Evolutionary conservation across 495 filamentous ascomycete species (phyloP).

Genomic region (Penicillium fimorum): DNA sequence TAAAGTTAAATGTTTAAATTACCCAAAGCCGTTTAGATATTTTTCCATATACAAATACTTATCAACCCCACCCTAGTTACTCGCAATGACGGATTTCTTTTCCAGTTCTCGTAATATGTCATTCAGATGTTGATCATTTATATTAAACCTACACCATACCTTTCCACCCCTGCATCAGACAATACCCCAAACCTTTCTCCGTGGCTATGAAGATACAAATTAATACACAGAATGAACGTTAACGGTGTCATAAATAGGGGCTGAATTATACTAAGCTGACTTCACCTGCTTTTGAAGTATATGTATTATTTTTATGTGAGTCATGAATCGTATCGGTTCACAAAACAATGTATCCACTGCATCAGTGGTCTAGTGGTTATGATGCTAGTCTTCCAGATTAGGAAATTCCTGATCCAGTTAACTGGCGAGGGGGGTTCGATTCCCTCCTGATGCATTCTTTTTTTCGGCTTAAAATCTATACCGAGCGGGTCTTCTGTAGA

Average conservation of each 20-base stretch:
- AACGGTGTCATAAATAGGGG: neutral
- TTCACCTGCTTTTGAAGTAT: neutral
- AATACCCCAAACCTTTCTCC: neutral
- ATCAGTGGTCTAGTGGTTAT: neutral
- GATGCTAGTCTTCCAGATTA: neutral
- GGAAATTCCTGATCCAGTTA: neutral
- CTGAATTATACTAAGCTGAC: neutral
- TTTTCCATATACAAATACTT: neutral
- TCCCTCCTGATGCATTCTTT: neutral
- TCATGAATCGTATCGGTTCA: neutral
- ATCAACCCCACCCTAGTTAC: neutral
- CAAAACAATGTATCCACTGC: neutral
- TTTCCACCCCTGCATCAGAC: neutral
- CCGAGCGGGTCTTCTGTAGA: neutral
- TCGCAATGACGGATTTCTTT: neutral
- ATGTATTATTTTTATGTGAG: too few relatives aligned
- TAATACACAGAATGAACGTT: neutral
- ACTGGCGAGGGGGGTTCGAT: neutral
- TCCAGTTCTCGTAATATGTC: neutral
- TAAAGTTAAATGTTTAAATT: neutral
- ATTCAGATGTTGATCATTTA: constrained; percentile 1
- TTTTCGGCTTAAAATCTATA: neutral
- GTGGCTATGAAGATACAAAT: neutral
- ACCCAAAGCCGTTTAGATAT: neutral
- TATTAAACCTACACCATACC: neutral